Percentiles rank a stretch among this genome's conserved stretches.
Evolutionary conservation across 73 alveolate genomes (phyloP).

Genomic region (Blepharisma japonicum): DNA sequence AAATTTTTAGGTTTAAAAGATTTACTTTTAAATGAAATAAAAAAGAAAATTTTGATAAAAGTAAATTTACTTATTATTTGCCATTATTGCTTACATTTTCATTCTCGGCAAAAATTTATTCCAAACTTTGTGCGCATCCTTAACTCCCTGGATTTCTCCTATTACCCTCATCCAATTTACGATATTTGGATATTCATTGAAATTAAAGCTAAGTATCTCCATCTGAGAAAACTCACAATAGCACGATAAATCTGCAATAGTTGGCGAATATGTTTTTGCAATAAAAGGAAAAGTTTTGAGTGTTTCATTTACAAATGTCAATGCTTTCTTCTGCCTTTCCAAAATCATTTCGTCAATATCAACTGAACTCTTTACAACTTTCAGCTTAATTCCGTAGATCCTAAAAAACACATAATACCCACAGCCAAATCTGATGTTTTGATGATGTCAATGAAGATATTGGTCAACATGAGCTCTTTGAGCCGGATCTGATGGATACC

Average conservation of each 20-base stretch:
- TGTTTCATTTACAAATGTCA: no score
- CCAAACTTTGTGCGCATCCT: constrained; percentile 6
- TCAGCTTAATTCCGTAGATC: no score
- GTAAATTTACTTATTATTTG: no score
- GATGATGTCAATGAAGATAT: constrained; percentile 67
- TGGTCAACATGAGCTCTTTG: constrained; percentile 48
- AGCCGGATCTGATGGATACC: constrained; percentile 59
- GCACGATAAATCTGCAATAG: constrained; percentile 1
- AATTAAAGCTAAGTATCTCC: background rate
- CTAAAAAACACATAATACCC: background rate
- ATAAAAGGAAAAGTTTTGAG: background rate
- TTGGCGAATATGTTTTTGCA: background rate
- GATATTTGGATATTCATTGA: background rate
- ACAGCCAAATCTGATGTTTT: constrained; percentile 37
- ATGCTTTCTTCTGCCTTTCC: no score
- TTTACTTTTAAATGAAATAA: no score
- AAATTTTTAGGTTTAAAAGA: no score
- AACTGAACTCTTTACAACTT: no score
- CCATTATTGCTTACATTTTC: background rate
- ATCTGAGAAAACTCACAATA: constrained; percentile 5
- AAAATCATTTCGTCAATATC: no score
- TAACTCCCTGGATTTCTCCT: background rate
- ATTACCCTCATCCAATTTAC: background rate
- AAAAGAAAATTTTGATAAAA: no score
- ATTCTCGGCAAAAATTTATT: constrained; percentile 19